Conservation (phyloP, 805 yeast species). For the Metschnikowia henanensis region DNA sequence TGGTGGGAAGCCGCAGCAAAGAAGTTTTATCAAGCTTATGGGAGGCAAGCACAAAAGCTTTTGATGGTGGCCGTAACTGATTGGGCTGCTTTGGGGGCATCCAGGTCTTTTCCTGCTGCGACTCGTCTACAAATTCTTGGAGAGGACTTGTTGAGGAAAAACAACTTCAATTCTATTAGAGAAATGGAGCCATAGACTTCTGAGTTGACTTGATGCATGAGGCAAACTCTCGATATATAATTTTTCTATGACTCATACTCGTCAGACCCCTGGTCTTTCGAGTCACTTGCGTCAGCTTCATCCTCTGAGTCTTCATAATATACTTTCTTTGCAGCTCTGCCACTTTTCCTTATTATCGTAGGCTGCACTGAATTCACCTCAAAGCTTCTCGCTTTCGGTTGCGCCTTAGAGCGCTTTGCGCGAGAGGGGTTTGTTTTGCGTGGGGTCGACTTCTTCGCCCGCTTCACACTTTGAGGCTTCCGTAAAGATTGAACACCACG, state of each 20-base stretch:
- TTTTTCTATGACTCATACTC: constrained; percentile 2
- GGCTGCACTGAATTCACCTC: constrained; percentile 16
- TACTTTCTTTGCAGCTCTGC: constrained; percentile 15
- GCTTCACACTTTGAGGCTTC: constrained; percentile 1
- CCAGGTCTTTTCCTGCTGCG: constrained; percentile 68
- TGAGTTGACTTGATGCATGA: background rate
- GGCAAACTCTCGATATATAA: too few relatives aligned
- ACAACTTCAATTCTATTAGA: constrained; percentile 46
- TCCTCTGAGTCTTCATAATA: constrained; percentile 18
- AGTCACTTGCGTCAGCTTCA: constrained; percentile 19
- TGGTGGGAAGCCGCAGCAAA: constrained; percentile 92
- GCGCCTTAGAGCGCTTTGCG: background rate
- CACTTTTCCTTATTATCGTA: constrained; percentile 26
- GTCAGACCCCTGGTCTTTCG: background rate
- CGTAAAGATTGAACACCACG: background rate
- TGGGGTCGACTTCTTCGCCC: background rate
- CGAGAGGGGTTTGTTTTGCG: background rate
- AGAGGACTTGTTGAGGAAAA: constrained; percentile 67
- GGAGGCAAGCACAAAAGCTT: constrained; percentile 68
- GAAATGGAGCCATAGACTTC: constrained; percentile 35
- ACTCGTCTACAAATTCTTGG: constrained; percentile 74
- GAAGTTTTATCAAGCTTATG: constrained; percentile 56
- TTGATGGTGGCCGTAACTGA: constrained; percentile 44
- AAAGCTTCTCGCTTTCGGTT: background rate
- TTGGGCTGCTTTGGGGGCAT: constrained; percentile 56